Base-by-base conservation (phyloP, 805 yeast genomes). In the Barnettozyma wickerhamii region DNA sequence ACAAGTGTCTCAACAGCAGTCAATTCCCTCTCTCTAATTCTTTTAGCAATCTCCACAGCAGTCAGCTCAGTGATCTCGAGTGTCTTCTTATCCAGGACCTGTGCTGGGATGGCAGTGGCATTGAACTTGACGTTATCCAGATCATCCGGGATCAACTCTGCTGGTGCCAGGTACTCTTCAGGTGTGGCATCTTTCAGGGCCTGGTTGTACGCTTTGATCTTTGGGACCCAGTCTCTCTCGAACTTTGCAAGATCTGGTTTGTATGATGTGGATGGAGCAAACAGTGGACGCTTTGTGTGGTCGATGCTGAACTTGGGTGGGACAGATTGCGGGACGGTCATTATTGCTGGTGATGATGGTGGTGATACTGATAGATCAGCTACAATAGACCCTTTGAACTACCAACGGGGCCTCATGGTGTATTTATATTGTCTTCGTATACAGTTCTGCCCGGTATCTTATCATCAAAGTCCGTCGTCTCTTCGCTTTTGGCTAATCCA, bases 141-240 rank as follows among this genome's bases (percentile, higher is more conserved):
- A 24, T 53, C 51, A 12, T 37, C 33, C 21, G 59, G 59, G 7
- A 55, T 18, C 6, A 55, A 35, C 5, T 42, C 48, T 3, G 26
- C 13, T 13, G 58, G 54, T 10, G 45, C 55, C 7, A 53, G 30
- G 37, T 41, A 52, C 34, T 53, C 58, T 42, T 45, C 41, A 35
- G 59, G 60, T 6, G 47, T 36, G 7, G 58, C 54, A 29, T 38
- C 38, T 2, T 20, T 40, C 12, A 50, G 33, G 2, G 51, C 46
- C 4, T 52, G 42, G 19, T 47, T 48, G 42, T 56, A 56, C 2
- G 53, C 53, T 29, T 44, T 40, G 36, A 56, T 46, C 43, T 51
- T 47, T 26, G 60, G 60, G 2, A 41, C 48, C 59, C 59, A 56
- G 10, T 35, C 49, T 12, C 20, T 37, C 30, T 52, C 46, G 32